phyloP scores from a whole-genome alignment of 2,329 filamentous ascomycete genomes.

The Colletotrichum tofieldiae region DNA sequence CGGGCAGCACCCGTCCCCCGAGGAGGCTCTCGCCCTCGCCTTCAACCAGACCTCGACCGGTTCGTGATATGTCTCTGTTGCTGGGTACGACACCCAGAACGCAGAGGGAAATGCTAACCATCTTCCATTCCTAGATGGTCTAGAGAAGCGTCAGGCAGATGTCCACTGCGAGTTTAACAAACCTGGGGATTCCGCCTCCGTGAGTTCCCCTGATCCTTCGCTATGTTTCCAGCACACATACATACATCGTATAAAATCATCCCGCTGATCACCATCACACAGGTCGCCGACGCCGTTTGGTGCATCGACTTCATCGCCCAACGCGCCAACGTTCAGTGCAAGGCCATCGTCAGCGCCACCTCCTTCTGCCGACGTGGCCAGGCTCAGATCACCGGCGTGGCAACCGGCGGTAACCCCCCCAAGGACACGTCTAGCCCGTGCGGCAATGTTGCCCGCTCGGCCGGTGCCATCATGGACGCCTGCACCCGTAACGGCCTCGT shows the following conservation, averaged over 20 bases:
- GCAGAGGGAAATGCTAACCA: neutral
- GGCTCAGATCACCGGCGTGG: conserved; percentile 30
- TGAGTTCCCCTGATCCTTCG: neutral
- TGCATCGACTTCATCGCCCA: conserved; percentile 37
- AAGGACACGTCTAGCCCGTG: conserved; percentile 22
- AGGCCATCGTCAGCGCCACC: conserved; percentile 28
- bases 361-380: conserved; percentile 31
- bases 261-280: neutral
- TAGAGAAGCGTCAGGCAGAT: conserved; percentile 34
- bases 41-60: conserved; percentile 34
- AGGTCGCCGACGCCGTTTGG: conserved; percentile 36
- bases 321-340: conserved; percentile 32
- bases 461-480: conserved; percentile 28
- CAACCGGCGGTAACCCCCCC: conserved; percentile 22
- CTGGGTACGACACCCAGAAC: too few relatives aligned
- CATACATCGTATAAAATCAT: rapidly evolving
- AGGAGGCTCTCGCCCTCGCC: conserved; percentile 32
- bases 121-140: neutral
- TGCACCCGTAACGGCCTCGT: conserved; percentile 32
- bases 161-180: conserved; percentile 18
- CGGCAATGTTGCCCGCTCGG: conserved; percentile 34
- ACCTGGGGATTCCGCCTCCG: conserved; percentile 11
- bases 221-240: neutral
- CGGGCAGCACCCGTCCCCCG: conserved; percentile 28
- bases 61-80: neutral